Evolutionary conservation across 2,329 filamentous ascomycete genomes (phyloP).

Genomic region (Botrytis porri): DNA sequence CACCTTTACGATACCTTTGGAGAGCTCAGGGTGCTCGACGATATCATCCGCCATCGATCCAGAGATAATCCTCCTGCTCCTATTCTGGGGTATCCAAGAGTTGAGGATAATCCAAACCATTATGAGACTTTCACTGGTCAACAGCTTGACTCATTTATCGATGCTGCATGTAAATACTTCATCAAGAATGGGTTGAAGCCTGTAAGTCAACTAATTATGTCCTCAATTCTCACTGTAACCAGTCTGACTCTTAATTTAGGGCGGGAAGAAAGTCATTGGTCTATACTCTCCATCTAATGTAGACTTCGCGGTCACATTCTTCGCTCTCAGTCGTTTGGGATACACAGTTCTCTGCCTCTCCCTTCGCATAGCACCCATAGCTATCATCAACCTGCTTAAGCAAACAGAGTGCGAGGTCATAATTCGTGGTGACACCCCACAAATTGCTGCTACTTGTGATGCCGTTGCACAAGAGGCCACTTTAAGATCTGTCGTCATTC

Average conservation of each 20-base stretch:
- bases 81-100: slow-evolving; percentile 27
- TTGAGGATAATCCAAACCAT: slow-evolving; percentile 24
- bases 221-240: background rate
- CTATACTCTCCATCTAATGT: slow-evolving; percentile 38
- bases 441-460: slow-evolving; percentile 10
- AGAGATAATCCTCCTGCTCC: slow-evolving; percentile 25
- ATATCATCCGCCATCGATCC: slow-evolving; percentile 26
- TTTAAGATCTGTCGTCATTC: slow-evolving; percentile 19
- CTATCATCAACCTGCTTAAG: slow-evolving; percentile 48
- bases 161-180: slow-evolving; percentile 26
- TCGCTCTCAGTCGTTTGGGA: slow-evolving; percentile 52
- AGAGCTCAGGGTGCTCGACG: slow-evolving; percentile 25
- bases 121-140: slow-evolving; percentile 29
- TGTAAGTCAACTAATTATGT: slow-evolving; percentile 17
- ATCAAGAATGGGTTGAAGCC: slow-evolving; percentile 15
- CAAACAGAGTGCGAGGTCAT: slow-evolving; percentile 36
- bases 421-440: slow-evolving; percentile 21
- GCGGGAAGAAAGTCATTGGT: slow-evolving; percentile 24
- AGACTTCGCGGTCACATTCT: slow-evolving; percentile 50
- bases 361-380: slow-evolving; percentile 50
- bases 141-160: slow-evolving; percentile 27
- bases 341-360: slow-evolving; percentile 53
- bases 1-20: slow-evolving; percentile 22
- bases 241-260: slow-evolving; percentile 5
- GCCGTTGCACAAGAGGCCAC: slow-evolving; percentile 11